Base-by-base conservation (phyloP, 1,284 basidiomycete genomes). In the Sanghuangporus sanghuang region DNA sequence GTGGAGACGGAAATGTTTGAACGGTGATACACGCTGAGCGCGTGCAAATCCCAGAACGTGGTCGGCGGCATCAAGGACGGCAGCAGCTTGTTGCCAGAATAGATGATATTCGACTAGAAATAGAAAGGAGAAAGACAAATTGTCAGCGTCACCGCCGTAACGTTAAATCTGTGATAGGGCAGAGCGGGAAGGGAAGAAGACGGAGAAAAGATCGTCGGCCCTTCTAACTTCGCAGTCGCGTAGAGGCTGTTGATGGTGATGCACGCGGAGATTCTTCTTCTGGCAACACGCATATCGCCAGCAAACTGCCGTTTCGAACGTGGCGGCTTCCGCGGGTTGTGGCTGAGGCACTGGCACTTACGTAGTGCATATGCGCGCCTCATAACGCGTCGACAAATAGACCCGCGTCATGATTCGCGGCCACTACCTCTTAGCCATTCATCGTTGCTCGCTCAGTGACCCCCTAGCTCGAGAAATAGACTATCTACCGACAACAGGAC, bases 1-100 rank as follows among this genome's bases (percentile, higher is more conserved):
- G 54, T 75, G 73, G n/a, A 58, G 60, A 8, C 76, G 77, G 69
- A 77, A 84, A 66, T 82, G 79, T 57, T 73, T 74, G 66, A 75
- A 78, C 36, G 76, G 74, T 6, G 77, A 73, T 64, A 78, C 63
- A 59, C 76, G 77, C 63, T 72, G 69, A 67, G 12, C 70, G 69
- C 65, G 66, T 66, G 32, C 73, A 66, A 62, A 62, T 27, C 40
- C 16, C 36, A 65, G 56, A 49, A 73, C 73, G 36, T 72, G 65
- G 64, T 84, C 81, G 53, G 76, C 71, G 7, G 85, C 85, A 72
- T 88, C 86, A 66, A 87, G 74, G 44, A 81, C 71, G 9, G 75
- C 69, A 67, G 81, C 75, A 0, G 83, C 85, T 62, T 82, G 79
- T 65, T 80, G 76, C 85, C 85, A 87, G 70, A 86, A 85, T 3